phyloP scores from a whole-genome alignment of 163 green algal genomes.

The Chloroidium sp. region DNA sequence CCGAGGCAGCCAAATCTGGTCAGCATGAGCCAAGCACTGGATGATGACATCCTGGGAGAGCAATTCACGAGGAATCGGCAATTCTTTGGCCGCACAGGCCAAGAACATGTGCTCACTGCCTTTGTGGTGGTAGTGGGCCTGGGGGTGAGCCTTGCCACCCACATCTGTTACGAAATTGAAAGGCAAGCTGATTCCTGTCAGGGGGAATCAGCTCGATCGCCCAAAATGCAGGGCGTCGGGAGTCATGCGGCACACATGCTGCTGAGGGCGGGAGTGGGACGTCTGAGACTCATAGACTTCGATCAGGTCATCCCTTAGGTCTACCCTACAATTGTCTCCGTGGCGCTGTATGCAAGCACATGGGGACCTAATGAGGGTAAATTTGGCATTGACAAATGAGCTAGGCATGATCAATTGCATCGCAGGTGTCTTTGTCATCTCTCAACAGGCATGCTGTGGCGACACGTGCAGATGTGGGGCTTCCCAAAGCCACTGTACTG shows the following conservation, averaged over 20 bases:
- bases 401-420: neutral
- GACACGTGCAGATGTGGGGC: conserved; percentile 85
- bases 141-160: conserved; percentile 47
- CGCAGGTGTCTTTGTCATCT: conserved; percentile 82
- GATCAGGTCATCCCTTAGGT: conserved; percentile 59
- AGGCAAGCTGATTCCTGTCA: neutral
- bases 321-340: neutral
- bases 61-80: conserved; percentile 85
- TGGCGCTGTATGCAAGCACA: neutral
- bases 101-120: conserved; percentile 51
- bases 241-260: conserved; percentile 90
- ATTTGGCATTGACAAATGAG: neutral
- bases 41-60: conserved; percentile 59
- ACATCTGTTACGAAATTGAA: too few species aligned
- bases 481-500: conserved; percentile 61
- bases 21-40: neutral
- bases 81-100: conserved; percentile 82
- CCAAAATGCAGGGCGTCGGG: conserved; percentile 71
- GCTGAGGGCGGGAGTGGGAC: conserved; percentile 80
- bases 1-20: neutral
- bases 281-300: conserved; percentile 91
- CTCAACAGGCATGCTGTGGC: conserved; percentile 95
- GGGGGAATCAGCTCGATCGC: neutral
- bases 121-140: conserved; percentile 95
- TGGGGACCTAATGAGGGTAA: neutral